Base-by-base conservation (phyloP, 192 early-diverging fungal species). In the Neocallimastix lanati region DNA sequence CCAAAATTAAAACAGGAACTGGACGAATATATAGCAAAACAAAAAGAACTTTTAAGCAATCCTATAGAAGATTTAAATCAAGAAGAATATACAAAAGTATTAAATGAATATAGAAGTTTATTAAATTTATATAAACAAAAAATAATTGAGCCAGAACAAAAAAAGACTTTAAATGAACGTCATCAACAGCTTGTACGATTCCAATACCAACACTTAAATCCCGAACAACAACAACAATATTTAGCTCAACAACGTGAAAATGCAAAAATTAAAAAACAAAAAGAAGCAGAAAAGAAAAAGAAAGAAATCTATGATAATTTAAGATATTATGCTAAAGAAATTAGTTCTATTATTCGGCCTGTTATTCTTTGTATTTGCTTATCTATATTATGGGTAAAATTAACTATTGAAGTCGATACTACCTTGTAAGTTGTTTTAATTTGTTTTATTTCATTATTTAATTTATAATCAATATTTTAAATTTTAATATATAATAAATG, bases 311-410 rank as follows among this genome's bases (percentile, higher is more conserved):
- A 50, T 21, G 18, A 50, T 50, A 50, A 50, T 50, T 21, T 50
- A 50, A 5, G 40, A 13, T 50, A 50, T 6, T 50, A 50, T 50
- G 14, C 40, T 1, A 50, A 50, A 50, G 40, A 50, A 50, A 50
- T 50, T 13, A 50, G 40, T 83, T 82, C 86, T 16, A 92, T 95
- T 78, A 91, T 94, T 79, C 91, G 93, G 78, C 94, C 94, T 14
- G 94, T 95, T 15, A 84, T 93, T 3, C 76, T 86, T 29, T 94
- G 93, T 78, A 93, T 95, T 80, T 80, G 89, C 21, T 84, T 95
- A n/a, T 88, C 90, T 33, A 91, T 95, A 50, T 83, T 95, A 33
- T 95, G 94, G 94, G 93, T 95, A 78, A 95, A 95, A 79, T 82
- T 94, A n/a, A 83, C 84, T 4, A 27, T 4, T 79, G 2, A 76